phyloP scores from a whole-genome alignment of 2,329 filamentous ascomycete species.

The Monosporascus sp. region DNA sequence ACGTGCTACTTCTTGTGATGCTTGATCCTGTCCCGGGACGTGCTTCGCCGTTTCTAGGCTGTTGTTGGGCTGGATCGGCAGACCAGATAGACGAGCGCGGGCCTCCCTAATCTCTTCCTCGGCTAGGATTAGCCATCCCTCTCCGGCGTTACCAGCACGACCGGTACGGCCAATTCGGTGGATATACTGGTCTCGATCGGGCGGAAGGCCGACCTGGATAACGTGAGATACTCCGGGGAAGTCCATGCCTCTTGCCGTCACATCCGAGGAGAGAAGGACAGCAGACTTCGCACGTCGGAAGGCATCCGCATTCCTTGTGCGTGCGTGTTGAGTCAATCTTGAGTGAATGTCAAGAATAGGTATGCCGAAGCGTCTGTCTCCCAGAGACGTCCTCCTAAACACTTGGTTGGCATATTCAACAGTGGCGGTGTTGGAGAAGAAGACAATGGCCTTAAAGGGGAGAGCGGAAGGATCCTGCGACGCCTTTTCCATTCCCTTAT shows the following conservation, averaged over 20 bases:
- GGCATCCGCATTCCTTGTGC: slow-evolving; percentile 63
- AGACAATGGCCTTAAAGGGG: slow-evolving; percentile 95
- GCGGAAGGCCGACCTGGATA: slow-evolving; percentile 63
- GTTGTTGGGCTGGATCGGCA: slow-evolving; percentile 55
- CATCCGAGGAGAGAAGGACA: slow-evolving; percentile 72
- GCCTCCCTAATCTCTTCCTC: slow-evolving; percentile 45
- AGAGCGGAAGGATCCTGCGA: slow-evolving; percentile 31
- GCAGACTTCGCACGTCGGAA: slow-evolving; percentile 64
- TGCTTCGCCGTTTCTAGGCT: slow-evolving; percentile 46
- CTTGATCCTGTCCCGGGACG: slow-evolving; percentile 41
- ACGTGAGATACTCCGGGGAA: slow-evolving; percentile 78
- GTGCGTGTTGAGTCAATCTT: slow-evolving; percentile 61
- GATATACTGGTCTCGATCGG: slow-evolving; percentile 65
- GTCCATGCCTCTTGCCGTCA: slow-evolving; percentile 78
- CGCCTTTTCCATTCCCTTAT: slow-evolving; percentile 49
- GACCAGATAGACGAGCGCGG: slow-evolving; percentile 45
- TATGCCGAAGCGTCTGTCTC: slow-evolving; percentile 31
- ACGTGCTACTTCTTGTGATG: slow-evolving; percentile 28
- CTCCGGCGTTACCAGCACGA: slow-evolving; percentile 66
- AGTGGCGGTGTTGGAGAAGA: slow-evolving; percentile 74
- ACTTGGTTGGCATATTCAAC: slow-evolving; percentile 60
- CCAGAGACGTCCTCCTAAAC: slow-evolving; percentile 42
- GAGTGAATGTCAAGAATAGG: slow-evolving; percentile 65
- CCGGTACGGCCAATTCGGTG: slow-evolving; percentile 73
- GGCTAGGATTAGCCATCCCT: slow-evolving; percentile 63